These are phyloP conservation scores for Eimeria tenella DNA, from an alignment of 169 alveolate genomes.

Conservation along the genomic window DNA sequence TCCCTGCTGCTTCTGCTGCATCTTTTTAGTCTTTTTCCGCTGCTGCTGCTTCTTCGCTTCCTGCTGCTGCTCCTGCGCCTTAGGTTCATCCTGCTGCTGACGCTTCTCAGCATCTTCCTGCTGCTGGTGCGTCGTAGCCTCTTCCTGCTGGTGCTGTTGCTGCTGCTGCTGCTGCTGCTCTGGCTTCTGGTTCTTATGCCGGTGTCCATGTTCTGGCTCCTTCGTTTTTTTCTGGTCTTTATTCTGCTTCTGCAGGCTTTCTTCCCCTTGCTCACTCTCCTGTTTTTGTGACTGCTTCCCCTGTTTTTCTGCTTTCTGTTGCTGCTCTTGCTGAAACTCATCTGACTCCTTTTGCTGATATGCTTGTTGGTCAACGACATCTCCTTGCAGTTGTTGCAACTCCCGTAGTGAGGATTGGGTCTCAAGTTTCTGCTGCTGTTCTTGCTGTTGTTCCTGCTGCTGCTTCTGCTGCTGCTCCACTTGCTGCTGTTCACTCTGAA, in stretches of 20 bases:
- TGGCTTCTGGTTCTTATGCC: background rate
- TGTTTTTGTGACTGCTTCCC: background rate
- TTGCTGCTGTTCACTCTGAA: too few relatives aligned
- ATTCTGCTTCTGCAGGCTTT: background rate
- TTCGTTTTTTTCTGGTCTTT: background rate
- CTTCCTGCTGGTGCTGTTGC: background rate
- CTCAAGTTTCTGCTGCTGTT: background rate
- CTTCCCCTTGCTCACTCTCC: background rate
- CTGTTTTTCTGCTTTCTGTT: background rate
- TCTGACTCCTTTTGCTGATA: background rate
- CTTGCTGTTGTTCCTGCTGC: background rate
- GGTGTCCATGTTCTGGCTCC: background rate
- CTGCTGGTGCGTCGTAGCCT: background rate
- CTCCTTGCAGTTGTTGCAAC: background rate
- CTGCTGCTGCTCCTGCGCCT: background rate
- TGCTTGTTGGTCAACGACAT: background rate
- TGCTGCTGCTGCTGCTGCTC: constrained; percentile 14
- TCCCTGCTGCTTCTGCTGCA: background rate
- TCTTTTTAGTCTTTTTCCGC: background rate
- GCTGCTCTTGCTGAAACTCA: background rate
- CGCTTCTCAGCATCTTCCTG: background rate
- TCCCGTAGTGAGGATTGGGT: background rate
- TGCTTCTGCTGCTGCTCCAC: background rate
- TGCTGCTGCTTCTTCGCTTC: background rate
- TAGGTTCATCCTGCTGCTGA: background rate